phyloP scores from a whole-genome alignment of 805 yeast genomes.

The Blastobotrys muscicola region DNA sequence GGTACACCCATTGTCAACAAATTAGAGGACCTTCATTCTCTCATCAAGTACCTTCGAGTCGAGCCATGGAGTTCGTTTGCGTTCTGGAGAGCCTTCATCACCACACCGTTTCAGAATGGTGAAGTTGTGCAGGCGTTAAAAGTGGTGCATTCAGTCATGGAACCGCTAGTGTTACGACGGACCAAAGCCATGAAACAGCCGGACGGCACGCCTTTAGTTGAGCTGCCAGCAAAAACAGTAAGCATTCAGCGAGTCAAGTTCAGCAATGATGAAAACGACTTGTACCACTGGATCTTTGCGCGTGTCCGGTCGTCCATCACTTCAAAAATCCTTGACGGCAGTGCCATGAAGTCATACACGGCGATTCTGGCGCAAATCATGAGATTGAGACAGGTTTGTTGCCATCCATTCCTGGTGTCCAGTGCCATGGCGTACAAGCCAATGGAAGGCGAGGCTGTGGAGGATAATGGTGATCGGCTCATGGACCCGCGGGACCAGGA shows the following conservation, averaged over 20 bases:
- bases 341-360: slow-evolving; percentile 61
- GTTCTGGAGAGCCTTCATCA: slow-evolving; percentile 80
- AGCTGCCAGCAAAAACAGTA: slow-evolving; percentile 67
- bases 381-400: slow-evolving; percentile 79
- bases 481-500: slow-evolving; percentile 21
- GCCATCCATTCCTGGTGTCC: slow-evolving; percentile 64
- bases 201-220: slow-evolving; percentile 66
- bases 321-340: slow-evolving; percentile 38
- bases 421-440: slow-evolving; percentile 20
- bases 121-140: slow-evolving; percentile 64
- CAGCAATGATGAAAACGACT: slow-evolving; percentile 50
- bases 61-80: slow-evolving; percentile 85
- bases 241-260: slow-evolving; percentile 58
- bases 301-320: slow-evolving; percentile 45
- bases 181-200: slow-evolving; percentile 74
- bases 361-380: slow-evolving; percentile 75
- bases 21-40: slow-evolving; percentile 74
- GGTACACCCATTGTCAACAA: slow-evolving; percentile 91
- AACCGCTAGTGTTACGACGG: slow-evolving; percentile 73
- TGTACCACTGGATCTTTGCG: slow-evolving; percentile 61
- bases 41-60: slow-evolving; percentile 63
- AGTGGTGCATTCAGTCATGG: slow-evolving; percentile 75
- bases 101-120: slow-evolving; percentile 71
- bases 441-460: slow-evolving; percentile 11
- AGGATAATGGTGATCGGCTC: slow-evolving; percentile 6